Evolutionary conservation across 495 filamentous ascomycete genomes (phyloP), one percentile per base, ranked within the genome.

Genomic region (Ascobolus immersus): DNA sequence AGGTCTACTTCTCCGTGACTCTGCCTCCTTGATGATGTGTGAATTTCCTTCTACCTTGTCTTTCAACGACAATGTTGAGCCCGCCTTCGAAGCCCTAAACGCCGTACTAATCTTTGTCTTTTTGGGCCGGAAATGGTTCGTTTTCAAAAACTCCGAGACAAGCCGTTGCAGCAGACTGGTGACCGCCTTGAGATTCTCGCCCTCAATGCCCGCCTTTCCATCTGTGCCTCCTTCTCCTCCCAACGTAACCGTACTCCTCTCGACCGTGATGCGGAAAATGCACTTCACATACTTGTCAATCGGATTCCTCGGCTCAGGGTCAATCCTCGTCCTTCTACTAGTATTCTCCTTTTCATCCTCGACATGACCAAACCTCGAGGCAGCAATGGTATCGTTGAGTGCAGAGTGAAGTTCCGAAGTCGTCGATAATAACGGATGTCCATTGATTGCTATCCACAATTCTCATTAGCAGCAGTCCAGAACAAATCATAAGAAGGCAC

Each of bases 251-350:
- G 33, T 6, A 49, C 39, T 14, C 40, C 47, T 10, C 36, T 17
- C 11, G 52, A 45, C 40, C 3, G 59, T 54, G n/a, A 96, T 67
- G 5, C 67, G 68, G 21, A 96, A 57, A 45, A 71, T 73, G 43
- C 92, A 94, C 75, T 86, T 89, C 2, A 82, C 80, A 74, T 75
- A 90, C 39, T 70, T 62, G 48, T 91, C 80, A 20, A 77, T 55
- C 0, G 67, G 64, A 47, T 77, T 84, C 13, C 58, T 58, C 11
- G 52, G 44, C 3, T 57, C 56, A 53, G 5, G 55, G 49, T 28
- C 52, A 39, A 31, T 63, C 53, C 14, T 48, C 41, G 28, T 55
- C 44, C 35, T 54, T 44, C 12, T 47, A 38, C 13, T 52, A 37
- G 40, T 48, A 49, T 25, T 60, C 51, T 39, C 43, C 37, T 54